These are phyloP conservation scores for Saprolegnia parasitica DNA, from an alignment of 352 stramenopile species.

Conservation along the genomic window DNA sequence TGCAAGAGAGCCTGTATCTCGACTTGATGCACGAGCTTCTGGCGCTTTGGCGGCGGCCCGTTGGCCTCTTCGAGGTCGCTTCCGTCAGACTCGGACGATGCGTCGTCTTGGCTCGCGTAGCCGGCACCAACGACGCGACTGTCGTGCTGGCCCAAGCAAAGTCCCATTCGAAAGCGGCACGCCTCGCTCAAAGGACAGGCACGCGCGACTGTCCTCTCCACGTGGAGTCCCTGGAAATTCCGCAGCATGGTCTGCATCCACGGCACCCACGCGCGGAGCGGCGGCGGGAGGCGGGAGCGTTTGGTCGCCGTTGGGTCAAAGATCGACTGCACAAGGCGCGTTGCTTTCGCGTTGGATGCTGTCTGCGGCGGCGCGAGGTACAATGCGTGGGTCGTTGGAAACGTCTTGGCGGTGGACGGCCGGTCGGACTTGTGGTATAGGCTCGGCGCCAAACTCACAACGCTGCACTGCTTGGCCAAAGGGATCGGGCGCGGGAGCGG, in stretches of 20 bases:
- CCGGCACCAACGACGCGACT: constrained; percentile 33
- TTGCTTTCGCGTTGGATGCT: constrained; percentile 43
- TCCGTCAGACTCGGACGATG: constrained; percentile 34
- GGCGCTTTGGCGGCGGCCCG: constrained; percentile 28
- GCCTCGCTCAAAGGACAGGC: neutral
- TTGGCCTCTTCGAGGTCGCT: neutral
- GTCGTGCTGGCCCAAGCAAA: neutral
- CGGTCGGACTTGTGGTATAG: neutral
- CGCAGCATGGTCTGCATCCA: neutral
- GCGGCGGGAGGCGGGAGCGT: neutral
- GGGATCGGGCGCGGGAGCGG: neutral
- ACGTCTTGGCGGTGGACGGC: neutral
- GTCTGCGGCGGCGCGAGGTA: constrained; percentile 40
- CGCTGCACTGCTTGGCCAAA: neutral
- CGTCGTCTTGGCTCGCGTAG: constrained; percentile 44
- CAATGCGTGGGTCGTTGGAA: neutral
- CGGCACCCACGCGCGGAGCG: neutral
- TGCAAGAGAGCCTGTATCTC: constrained; percentile 44
- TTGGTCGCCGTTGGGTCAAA: constrained; percentile 18
- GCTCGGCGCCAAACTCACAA: neutral
- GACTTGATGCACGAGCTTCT: constrained; percentile 39
- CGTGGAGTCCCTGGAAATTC: neutral
- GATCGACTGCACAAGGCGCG: constrained; percentile 34
- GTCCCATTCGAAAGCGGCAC: neutral
- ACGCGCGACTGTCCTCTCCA: neutral